Evolutionary conservation across 768 basidiomycete species (phyloP).

Genomic region (Sarcodon aspratus): DNA sequence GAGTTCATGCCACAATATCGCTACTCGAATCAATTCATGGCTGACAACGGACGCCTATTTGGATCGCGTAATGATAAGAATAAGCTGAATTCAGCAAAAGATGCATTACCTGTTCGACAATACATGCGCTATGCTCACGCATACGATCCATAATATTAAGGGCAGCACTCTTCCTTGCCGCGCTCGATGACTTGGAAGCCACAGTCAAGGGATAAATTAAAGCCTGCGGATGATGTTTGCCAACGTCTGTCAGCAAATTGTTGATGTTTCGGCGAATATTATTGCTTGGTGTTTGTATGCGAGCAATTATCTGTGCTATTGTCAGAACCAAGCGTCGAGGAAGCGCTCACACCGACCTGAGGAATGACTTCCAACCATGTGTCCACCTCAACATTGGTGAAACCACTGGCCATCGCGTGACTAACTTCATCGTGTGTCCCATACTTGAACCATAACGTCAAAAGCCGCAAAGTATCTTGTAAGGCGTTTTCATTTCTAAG

Average conservation of each 20-base stretch:
- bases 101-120: slow-evolving; percentile 71
- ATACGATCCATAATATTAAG: slow-evolving; percentile 83
- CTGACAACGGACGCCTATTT: slow-evolving; percentile 77
- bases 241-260: slow-evolving; percentile 80
- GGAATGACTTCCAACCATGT: slow-evolving; percentile 99
- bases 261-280: slow-evolving; percentile 87
- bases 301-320: slow-evolving; percentile 79
- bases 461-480: slow-evolving; percentile 85
- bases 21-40: slow-evolving; percentile 91
- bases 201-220: slow-evolving; percentile 93
- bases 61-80: slow-evolving; percentile 1
- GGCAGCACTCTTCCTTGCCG: slow-evolving; percentile 72
- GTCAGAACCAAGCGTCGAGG: not conserved
- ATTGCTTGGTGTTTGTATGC: slow-evolving; percentile 87
- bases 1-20: slow-evolving; percentile 96
- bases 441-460: slow-evolving; percentile 98
- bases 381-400: slow-evolving; percentile 85
- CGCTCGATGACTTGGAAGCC: slow-evolving; percentile 90
- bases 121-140: slow-evolving; percentile 78
- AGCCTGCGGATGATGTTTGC: slow-evolving; percentile 95
- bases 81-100: not conserved
- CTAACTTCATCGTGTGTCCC: slow-evolving; percentile 86
- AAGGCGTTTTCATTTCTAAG: slow-evolving; percentile 83
- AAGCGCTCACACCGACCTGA: slow-evolving; percentile 43
- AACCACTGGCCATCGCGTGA: slow-evolving; percentile 78